Conservation (phyloP, 805 yeast genomes). For the Yueomyces sp. region DNA sequence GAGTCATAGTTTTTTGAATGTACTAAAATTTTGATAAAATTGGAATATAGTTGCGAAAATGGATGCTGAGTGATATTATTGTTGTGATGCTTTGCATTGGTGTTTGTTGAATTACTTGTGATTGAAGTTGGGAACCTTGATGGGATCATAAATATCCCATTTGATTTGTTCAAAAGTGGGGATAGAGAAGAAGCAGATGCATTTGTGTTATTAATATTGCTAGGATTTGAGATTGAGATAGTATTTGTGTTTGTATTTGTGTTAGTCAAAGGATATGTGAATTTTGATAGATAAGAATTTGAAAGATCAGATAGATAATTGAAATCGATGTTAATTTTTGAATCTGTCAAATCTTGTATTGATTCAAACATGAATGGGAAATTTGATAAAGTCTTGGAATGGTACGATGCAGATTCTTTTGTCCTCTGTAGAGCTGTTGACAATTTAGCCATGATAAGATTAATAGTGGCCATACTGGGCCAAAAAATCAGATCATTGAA, state of each 20-base stretch:
- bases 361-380: not conserved
- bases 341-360: constrained; percentile 1
- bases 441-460: constrained; percentile 6
- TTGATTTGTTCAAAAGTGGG: no score
- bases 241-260: no score
- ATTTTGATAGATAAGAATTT: not conserved
- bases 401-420: not conserved
- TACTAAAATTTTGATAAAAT: constrained; percentile 10
- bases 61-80: not conserved
- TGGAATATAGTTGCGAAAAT: not conserved
- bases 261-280: no score
- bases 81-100: not conserved
- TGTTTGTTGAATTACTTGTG: not conserved
- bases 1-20: constrained; percentile 46
- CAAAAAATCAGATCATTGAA: constrained; percentile 1
- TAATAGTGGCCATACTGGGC: not conserved
- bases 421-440: constrained; percentile 4
- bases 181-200: no score
- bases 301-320: constrained; percentile 3
- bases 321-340: not conserved
- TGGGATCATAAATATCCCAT: not conserved
- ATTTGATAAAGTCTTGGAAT: not conserved
- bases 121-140: not conserved
- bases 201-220: no score
- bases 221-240: no score